Evolutionary conservation across 768 basidiomycete genomes (phyloP).

Genomic region (Leucosporidium yakuticum): DNA sequence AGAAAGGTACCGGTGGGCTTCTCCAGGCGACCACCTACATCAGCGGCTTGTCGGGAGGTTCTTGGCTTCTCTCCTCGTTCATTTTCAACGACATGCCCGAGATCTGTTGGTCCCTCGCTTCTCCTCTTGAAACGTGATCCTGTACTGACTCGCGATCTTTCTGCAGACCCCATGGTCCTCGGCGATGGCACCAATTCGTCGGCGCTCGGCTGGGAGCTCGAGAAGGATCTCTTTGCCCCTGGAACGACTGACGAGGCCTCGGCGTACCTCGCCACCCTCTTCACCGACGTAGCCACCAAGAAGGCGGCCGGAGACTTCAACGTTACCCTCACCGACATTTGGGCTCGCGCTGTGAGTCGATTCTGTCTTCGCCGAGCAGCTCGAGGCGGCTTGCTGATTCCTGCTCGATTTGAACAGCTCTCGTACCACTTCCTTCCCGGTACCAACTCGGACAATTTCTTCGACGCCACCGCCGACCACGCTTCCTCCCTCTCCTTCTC

Average conservation of each 20-base stretch:
- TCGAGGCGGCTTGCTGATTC: not conserved
- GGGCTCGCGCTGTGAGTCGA: slow-evolving; percentile 44
- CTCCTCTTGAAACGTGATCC: not conserved
- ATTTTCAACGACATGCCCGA: slow-evolving; percentile 60
- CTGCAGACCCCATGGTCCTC: not conserved
- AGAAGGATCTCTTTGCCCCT: slow-evolving; percentile 54
- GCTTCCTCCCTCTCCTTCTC: slow-evolving; percentile 54
- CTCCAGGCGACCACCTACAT: slow-evolving; percentile 65
- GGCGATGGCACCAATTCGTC: slow-evolving; percentile 15
- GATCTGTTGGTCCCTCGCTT: slow-evolving; percentile 34
- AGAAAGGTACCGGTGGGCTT: slow-evolving; percentile 51
- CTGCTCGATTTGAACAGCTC: slow-evolving; percentile 45
- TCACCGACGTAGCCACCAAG: slow-evolving; percentile 18
- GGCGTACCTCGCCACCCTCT: slow-evolving; percentile 12
- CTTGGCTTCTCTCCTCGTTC: slow-evolving; percentile 47
- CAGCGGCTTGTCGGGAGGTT: slow-evolving; percentile 50
- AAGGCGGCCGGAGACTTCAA: slow-evolving; percentile 21
- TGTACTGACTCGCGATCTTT: too few relatives aligned
- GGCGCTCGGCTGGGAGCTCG: slow-evolving; percentile 55
- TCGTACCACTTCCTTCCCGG: slow-evolving; percentile 61
- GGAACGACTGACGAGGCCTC: slow-evolving; percentile 42
- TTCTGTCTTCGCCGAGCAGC: not conserved
- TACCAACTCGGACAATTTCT: slow-evolving; percentile 58
- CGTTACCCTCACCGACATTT: slow-evolving; percentile 3
- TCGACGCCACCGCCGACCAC: slow-evolving; percentile 55